A percentile compares a stretch with the other conserved stretches of the same genome.
phyloP scores from a whole-genome alignment of 2,329 filamentous ascomycete genomes.

The Penicillium sp. region DNA sequence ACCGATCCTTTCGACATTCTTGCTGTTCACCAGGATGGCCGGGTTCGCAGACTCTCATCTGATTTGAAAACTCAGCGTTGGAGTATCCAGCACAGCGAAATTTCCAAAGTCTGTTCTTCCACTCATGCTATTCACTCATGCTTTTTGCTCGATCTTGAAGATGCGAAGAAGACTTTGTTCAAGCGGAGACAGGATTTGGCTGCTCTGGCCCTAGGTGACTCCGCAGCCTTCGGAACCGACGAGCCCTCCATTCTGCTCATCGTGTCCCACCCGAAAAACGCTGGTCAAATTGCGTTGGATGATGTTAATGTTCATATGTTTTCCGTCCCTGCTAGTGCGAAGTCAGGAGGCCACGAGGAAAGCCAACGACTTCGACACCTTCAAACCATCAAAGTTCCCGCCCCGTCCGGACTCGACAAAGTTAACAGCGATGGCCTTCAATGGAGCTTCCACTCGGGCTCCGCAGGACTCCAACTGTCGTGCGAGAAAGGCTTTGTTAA shows the following conservation, averaged over 20 bases:
- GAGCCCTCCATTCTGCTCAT: slow-evolving; percentile 37
- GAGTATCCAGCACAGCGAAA: slow-evolving; percentile 35
- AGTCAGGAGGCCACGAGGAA: slow-evolving; percentile 22
- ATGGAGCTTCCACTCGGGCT: slow-evolving; percentile 40
- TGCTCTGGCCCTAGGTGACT: slow-evolving; percentile 34
- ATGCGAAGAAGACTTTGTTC: slow-evolving; percentile 39
- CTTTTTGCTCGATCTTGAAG: slow-evolving; percentile 40
- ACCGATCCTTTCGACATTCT: slow-evolving; percentile 38
- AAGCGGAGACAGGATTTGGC: slow-evolving; percentile 39
- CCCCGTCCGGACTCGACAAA: slow-evolving; percentile 25
- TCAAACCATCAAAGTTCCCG: slow-evolving; percentile 33
- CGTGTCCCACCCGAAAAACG: slow-evolving; percentile 35
- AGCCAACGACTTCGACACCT: slow-evolving; percentile 36
- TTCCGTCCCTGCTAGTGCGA: slow-evolving; percentile 30
- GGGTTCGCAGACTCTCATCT: slow-evolving; percentile 37
- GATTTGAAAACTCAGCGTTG: slow-evolving; percentile 40
- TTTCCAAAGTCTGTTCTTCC: slow-evolving; percentile 23
- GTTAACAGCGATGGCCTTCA: slow-evolving; percentile 26
- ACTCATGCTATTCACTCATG: slow-evolving; percentile 31
- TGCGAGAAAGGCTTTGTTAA: slow-evolving; percentile 39
- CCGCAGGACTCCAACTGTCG: slow-evolving; percentile 38
- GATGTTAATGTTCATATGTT: slow-evolving; percentile 40
- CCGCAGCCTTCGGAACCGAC: slow-evolving; percentile 23
- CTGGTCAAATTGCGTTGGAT: slow-evolving; percentile 27
- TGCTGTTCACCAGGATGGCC: slow-evolving; percentile 43